Evolutionary conservation across 2,329 filamentous ascomycete species (phyloP).

Genomic region (Colletotrichum chlorophyti): DNA sequence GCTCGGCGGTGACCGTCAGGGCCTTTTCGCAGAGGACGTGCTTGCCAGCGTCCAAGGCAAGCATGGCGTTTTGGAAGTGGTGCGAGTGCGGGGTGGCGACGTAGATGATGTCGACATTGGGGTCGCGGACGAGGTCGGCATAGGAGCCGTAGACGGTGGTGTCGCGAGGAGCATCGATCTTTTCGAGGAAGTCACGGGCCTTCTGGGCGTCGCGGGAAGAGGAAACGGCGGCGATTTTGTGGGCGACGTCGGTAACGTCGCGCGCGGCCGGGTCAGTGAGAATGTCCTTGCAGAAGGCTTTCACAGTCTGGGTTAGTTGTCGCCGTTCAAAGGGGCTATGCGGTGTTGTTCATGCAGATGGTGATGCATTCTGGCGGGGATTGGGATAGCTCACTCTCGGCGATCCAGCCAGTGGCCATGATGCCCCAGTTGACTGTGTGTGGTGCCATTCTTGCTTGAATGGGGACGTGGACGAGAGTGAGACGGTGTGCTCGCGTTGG

Average conservation of each 20-base stretch:
- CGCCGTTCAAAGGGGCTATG: not conserved
- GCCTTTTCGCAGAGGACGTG: slow-evolving; percentile 92
- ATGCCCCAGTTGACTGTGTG: slow-evolving; percentile 65
- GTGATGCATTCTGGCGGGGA: not conserved
- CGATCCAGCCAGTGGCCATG: slow-evolving; percentile 66
- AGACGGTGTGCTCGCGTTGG: not conserved
- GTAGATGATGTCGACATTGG: slow-evolving; percentile 85
- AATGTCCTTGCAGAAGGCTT: slow-evolving; percentile 78
- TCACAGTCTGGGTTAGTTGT: not conserved
- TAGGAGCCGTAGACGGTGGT: slow-evolving; percentile 83
- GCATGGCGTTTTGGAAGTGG: slow-evolving; percentile 89
- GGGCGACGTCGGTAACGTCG: slow-evolving; percentile 73
- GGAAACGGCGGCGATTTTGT: slow-evolving; percentile 80
- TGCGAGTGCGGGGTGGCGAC: slow-evolving; percentile 91
- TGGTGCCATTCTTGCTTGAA: slow-evolving; percentile 48
- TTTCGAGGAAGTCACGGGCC: slow-evolving; percentile 75
- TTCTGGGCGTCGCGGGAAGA: slow-evolving; percentile 76
- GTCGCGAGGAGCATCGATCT: slow-evolving; percentile 70
- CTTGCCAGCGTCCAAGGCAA: slow-evolving; percentile 85
- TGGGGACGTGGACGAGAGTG: not conserved
- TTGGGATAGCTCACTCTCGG: slow-evolving; percentile 56
- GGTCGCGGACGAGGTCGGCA: slow-evolving; percentile 78
- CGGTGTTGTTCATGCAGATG: not conserved
- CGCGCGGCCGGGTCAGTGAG: slow-evolving; percentile 75
- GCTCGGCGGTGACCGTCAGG: slow-evolving; percentile 82